These are phyloP conservation scores for Colletotrichum aenigma DNA, from an alignment of 2,329 filamentous ascomycete species.

Conservation along the genomic window DNA sequence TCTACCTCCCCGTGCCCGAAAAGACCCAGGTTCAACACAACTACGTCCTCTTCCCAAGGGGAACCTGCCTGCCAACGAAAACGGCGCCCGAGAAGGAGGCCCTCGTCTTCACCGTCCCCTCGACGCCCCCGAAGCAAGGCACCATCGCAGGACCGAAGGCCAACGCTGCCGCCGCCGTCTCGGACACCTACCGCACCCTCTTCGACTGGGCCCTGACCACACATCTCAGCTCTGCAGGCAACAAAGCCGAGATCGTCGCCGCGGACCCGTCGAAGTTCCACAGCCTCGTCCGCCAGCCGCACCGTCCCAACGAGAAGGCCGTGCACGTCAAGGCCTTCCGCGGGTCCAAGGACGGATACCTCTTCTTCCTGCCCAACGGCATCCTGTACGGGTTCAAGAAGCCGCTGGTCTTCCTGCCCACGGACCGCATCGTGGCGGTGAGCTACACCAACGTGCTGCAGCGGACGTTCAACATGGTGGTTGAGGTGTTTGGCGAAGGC, in stretches of 20 bases:
- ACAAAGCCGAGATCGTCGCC: constrained; percentile 51
- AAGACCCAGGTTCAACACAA: constrained; percentile 70
- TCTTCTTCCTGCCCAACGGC: constrained; percentile 70
- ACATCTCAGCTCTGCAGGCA: constrained; percentile 54
- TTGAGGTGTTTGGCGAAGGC: constrained; percentile 60
- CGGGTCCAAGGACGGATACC: constrained; percentile 70
- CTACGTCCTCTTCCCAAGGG: constrained; percentile 65
- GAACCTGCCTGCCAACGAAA: constrained; percentile 56
- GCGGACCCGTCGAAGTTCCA: constrained; percentile 62
- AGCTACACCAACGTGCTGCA: constrained; percentile 72
- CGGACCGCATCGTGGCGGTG: constrained; percentile 64
- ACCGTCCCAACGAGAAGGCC: constrained; percentile 65
- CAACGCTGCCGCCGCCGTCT: constrained; percentile 53
- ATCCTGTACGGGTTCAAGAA: constrained; percentile 77
- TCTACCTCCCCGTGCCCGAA: constrained; percentile 68
- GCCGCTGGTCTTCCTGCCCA: constrained; percentile 67
- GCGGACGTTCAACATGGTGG: constrained; percentile 70
- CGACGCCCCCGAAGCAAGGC: constrained; percentile 64
- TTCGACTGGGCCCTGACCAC: constrained; percentile 65
- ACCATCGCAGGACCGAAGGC: constrained; percentile 57
- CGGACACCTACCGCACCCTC: constrained; percentile 62
- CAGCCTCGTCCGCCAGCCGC: constrained; percentile 59
- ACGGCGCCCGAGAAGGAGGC: constrained; percentile 55
- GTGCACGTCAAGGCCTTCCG: constrained; percentile 71
- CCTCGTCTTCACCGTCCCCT: constrained; percentile 67